Evolutionary conservation across 2,329 filamentous ascomycete species (phyloP), one percentile per base, ranked within the genome.

Genomic region (Fusarium sp.): DNA sequence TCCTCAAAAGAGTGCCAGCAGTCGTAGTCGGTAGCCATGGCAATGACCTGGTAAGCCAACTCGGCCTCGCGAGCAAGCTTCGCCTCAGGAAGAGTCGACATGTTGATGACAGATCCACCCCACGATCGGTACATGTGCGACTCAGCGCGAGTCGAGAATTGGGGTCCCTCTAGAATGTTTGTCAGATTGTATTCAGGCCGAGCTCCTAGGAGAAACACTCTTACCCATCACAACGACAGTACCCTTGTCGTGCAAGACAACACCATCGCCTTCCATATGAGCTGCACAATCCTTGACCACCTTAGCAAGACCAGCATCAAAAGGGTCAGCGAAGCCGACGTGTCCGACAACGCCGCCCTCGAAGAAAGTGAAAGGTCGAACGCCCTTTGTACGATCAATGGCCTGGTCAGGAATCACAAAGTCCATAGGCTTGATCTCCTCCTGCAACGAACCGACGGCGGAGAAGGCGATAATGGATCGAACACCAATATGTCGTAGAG

Each of bases 11-110:
- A 90, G 78, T 94, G 92, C 96, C 96, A 99, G 89, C 95, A 98
- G 85, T 99, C 96, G 81, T 99, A 99, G 84, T 99, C 96, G 29
- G 96, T 99, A 34, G 94, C 93, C 96, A 99, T 99, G 86, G 95
- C 97, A 77, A 99, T 97, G 88, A 98, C 97, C 84, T 97, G 94
- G 82, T 98, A 98, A 37, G 92, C 92, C 75, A 99, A 92, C 85
- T 99, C 96, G 25, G 96, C 96, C 84, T 99, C 96, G 57, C 93
- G 91, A 12, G 96, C 96, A 22, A 99, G 90, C 86, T 99, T 99
- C 52, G 95, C 92, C 83, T 99, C 96, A 22, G 96, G 96, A 18
- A 99, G 87, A 16, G 91, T 92, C 46, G 93, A 97, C 96, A 99
- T 99, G 88, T 98, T 98, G 86, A 99, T 98, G 56, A 98, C 93